These are phyloP conservation scores for Linaria vulgaris DNA, from an alignment of 257 asterid species.

Conservation along the genomic window DNA sequence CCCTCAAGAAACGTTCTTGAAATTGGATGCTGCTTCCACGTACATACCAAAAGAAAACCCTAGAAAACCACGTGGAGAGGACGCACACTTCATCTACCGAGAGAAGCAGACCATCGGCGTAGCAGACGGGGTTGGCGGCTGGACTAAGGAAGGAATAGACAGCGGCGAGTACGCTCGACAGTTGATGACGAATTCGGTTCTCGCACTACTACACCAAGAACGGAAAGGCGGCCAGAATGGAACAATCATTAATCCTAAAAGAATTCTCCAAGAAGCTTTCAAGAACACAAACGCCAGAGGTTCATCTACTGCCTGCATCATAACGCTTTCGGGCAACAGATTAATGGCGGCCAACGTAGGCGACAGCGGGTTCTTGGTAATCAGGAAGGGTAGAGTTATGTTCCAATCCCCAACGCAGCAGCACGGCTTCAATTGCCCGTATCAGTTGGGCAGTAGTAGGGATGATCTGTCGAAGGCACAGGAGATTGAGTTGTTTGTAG, in stretches of 20 bases:
- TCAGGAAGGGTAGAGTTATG: slow-evolving; percentile 21
- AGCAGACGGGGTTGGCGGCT: slow-evolving; percentile 36
- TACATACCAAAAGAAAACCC: slow-evolving; percentile 25
- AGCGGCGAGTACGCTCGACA: slow-evolving; percentile 30
- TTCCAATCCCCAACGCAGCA: slow-evolving; percentile 24
- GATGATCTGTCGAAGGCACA: slow-evolving; percentile 24
- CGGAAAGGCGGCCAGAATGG: not conserved
- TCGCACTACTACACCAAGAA: not conserved
- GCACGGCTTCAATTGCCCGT: slow-evolving; percentile 18
- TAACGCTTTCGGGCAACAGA: not conserved
- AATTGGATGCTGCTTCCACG: too few relatives aligned
- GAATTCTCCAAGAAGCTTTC: slow-evolving; percentile 22
- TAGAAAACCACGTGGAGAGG: slow-evolving; percentile 28
- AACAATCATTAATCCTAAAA: slow-evolving; percentile 24
- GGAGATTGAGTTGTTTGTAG: slow-evolving; percentile 16
- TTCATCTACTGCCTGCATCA: slow-evolving; percentile 32
- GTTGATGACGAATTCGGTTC: slow-evolving; percentile 16
- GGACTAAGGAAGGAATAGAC: slow-evolving; percentile 21
- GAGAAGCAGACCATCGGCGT: slow-evolving; percentile 25
- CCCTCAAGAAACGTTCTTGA: not conserved
- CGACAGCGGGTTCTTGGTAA: slow-evolving; percentile 30
- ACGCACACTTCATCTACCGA: slow-evolving; percentile 29
- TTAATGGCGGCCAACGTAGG: slow-evolving; percentile 27
- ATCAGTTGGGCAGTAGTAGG: slow-evolving; percentile 28
- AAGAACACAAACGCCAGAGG: slow-evolving; percentile 21